Base-by-base conservation (phyloP, 2,329 filamentous ascomycete genomes). In the Trichoderma koningii region DNA sequence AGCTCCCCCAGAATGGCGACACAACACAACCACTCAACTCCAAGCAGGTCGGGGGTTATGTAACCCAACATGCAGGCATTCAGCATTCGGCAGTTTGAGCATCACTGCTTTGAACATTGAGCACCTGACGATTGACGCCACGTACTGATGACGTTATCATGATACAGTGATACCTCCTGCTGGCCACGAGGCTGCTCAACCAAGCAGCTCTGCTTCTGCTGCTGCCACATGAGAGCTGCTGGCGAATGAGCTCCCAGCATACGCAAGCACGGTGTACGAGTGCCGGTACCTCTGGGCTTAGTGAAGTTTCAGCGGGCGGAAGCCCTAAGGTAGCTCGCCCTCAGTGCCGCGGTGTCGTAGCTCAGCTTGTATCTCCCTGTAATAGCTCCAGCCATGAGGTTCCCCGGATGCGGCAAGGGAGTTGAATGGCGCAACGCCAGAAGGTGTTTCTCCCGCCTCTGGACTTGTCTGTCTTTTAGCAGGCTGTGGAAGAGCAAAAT, bases 101-200 rank as follows among this genome's bases (percentile, higher is more conserved):
- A 38, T 38, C 12, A 38, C 34, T 38, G 12, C 34, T 38, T 38
- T 3, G 34, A 14, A 14, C 53, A 44, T 55, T 44, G 51, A 30
- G n/a, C 34, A 38, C 1, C 15, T 38, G 28, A 19, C 10, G 21
- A 2, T 21, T 38, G 26, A 30, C 6, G 30, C 15, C 30, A 60
- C 45, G 56, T 61, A 52, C 28, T 51, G 57, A 64, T 76, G 82
- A 52, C 81, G 81, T 69, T 44, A 42, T 41, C 47, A 61, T 51
- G 47, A 51, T 19, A 42, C 38, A 7, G 52, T 41, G 19, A 14
- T 38, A 38, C 34, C 9, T 34, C 30, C 30, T 34, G 30, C 30
- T 34, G n/a, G 51, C 51, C 30, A 9, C 7, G 30, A 34, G 30
- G 30, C 30, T 34, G 30, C 30, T 12, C 28, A 30, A 30, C 28